A percentile compares a stretch with the other conserved stretches of the same genome.
Conservation (phyloP, 176 grass and related monocot species). For the Otatea glauca region DNA sequence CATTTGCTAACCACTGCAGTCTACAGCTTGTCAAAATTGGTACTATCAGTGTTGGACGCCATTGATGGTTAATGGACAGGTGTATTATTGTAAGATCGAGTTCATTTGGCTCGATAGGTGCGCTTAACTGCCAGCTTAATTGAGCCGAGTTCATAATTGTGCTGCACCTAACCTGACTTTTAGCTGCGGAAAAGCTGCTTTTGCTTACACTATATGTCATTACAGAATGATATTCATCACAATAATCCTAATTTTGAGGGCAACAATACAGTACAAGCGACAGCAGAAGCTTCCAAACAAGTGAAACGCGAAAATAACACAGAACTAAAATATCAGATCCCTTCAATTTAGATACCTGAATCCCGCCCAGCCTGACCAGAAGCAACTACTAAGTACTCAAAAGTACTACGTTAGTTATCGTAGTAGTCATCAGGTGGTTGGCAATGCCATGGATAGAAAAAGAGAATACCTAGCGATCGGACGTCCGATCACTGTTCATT, state of each 20-base stretch:
- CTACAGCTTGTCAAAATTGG: neutral
- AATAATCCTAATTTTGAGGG: neutral
- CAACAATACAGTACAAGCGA: neutral
- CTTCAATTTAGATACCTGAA: neutral
- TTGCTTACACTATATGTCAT: neutral
- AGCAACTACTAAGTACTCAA: neutral
- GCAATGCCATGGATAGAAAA: slow-evolving; percentile 39
- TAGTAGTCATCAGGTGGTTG: slow-evolving; percentile 41
- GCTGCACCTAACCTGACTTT: slow-evolving; percentile 42
- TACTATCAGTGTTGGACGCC: neutral
- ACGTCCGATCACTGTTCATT: too few species aligned
- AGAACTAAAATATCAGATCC: neutral
- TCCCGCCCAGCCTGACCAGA: neutral
- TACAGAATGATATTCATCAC: neutral
- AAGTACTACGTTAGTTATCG: neutral
- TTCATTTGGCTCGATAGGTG: slow-evolving; percentile 42
- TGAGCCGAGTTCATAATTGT: slow-evolving; percentile 32
- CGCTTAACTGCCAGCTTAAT: slow-evolving; percentile 49
- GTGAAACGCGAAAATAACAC: neutral
- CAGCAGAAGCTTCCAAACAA: slow-evolving; percentile 21
- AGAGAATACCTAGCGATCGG: too few species aligned
- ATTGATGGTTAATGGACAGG: slow-evolving; percentile 4
- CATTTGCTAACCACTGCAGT: slow-evolving; percentile 28
- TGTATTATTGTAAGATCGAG: neutral
- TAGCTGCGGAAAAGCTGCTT: slow-evolving; percentile 27